Evolutionary conservation across 2,329 filamentous ascomycete species (phyloP).

Genomic region (Cercospora sp.): DNA sequence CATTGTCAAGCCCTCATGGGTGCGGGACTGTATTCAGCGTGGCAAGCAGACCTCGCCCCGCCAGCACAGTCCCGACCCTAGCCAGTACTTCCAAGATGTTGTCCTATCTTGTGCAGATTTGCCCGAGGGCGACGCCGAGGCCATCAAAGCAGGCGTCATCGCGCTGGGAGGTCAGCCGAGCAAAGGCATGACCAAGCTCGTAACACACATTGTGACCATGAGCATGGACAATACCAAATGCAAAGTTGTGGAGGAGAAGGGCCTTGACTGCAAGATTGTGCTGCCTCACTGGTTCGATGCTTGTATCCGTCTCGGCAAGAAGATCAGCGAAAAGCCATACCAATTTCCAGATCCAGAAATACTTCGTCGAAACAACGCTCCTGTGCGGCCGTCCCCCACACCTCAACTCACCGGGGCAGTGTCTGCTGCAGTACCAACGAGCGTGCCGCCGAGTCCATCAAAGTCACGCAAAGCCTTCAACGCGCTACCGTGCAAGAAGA

Average conservation of each 20-base stretch:
- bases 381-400: conserved; percentile 24
- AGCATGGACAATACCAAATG: conserved; percentile 73
- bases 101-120: conserved; percentile 80
- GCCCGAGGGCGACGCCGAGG: conserved; percentile 82
- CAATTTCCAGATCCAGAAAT: conserved; percentile 82
- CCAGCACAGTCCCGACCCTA: conserved; percentile 85
- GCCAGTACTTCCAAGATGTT: conserved; percentile 84
- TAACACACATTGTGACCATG: conserved; percentile 87
- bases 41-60: conserved; percentile 73
- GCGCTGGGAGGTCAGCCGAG: conserved; percentile 85
- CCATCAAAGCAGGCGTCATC: conserved; percentile 83
- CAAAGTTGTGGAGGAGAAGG: conserved; percentile 61
- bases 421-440: conserved; percentile 49
- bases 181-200: conserved; percentile 67
- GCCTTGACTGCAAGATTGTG: conserved; percentile 75
- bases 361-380: conserved; percentile 47
- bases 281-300: conserved; percentile 98
- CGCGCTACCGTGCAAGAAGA: conserved; percentile 74
- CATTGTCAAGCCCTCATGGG: conserved; percentile 81
- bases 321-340: conserved; percentile 87
- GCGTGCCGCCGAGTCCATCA: conserved; percentile 43
- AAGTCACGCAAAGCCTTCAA: conserved; percentile 56
- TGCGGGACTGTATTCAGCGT: conserved; percentile 67
- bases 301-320: conserved; percentile 86
- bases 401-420: conserved; percentile 66